These are phyloP conservation scores for Ustilago trichophora DNA, from an alignment of 1,284 basidiomycete genomes.

Conservation along the genomic window DNA sequence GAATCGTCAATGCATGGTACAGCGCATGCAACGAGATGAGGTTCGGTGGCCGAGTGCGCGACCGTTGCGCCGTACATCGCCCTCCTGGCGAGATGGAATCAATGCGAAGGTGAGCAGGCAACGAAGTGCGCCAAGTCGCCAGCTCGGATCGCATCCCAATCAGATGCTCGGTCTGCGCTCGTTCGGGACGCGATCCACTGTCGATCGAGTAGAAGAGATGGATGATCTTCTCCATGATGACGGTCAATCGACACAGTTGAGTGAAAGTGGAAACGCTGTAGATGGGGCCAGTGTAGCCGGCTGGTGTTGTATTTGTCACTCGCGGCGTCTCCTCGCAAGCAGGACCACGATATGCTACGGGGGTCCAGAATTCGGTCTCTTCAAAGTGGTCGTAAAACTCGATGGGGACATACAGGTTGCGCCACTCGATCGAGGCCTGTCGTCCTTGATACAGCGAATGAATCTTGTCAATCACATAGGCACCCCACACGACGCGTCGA, in stretches of 20 bases:
- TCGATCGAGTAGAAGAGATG: conserved; percentile 14
- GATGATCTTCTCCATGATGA: conserved; percentile 55
- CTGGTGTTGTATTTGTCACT: background rate
- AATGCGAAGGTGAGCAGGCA: conserved; percentile 24
- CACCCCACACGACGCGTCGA: conserved; percentile 57
- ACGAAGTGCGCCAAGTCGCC: conserved; percentile 24
- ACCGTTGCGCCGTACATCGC: background rate
- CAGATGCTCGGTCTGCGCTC: conserved; percentile 47
- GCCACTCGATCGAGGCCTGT: conserved; percentile 48
- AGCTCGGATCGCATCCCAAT: conserved; percentile 48
- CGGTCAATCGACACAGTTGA: conserved; percentile 52
- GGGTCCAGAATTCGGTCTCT: conserved; percentile 63
- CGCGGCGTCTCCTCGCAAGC: conserved; percentile 8
- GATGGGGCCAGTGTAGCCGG: conserved; percentile 53
- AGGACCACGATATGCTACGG: conserved; percentile 58
- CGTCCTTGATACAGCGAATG: conserved; percentile 64
- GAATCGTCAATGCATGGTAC: conserved; percentile 59
- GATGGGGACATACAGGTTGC: conserved; percentile 54
- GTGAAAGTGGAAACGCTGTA: conserved; percentile 62
- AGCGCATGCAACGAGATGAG: conserved; percentile 61
- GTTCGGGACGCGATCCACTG: conserved; percentile 6
- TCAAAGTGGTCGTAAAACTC: conserved; percentile 60
- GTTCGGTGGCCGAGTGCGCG: conserved; percentile 53
- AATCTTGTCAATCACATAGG: conserved; percentile 61
- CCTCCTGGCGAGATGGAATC: conserved; percentile 41